Evolutionary conservation across 2,329 filamentous ascomycete species (phyloP), one percentile per base, ranked within the genome.

Genomic region (Cadophora gregata): DNA sequence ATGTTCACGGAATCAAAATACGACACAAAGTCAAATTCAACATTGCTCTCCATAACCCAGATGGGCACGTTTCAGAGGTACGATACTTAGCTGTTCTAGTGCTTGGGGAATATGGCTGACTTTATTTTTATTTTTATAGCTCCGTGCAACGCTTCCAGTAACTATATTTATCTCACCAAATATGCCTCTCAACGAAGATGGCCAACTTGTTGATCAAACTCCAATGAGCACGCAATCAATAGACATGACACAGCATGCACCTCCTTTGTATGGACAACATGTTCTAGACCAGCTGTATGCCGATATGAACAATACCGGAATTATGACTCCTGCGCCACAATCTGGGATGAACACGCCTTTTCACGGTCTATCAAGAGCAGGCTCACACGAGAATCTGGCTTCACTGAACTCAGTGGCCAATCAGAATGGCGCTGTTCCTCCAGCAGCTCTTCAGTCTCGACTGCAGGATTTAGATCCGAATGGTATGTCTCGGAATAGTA

Each of bases 151-250:
- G 50, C 87, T 98, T 36, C 94, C 96, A 1, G 87, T 98, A 19
- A 93, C 93, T 63, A 90, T 99, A 47, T 97, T 97, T 80, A 97
- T 98, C 72, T 99, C 96, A 5, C 95, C 96, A 0, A 96, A 96
- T 75, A 88, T 97, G 74, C 91, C 93, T 0, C 87, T 97, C 45
- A 93, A 96, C 74, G 93, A 97, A 62, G 87, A 95, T 67, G 96
- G 97, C 73, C 90, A 92, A 73, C 85, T 98, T 1, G 82, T 92
- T 62, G 84, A 85, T 62, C 85, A 88, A 74, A 82, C 82, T n/a
- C 83, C 85, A 19, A 73, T 82, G 76, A 77, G 81, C 67, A 79
- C 83, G 72, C 77, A 81, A 67, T 78, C 80, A 38, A 81, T 81
- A 10, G 82, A 85, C 53, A 81, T 83, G 48, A 84, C 88, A 48